Percentiles rank a stretch among this genome's conserved stretches.
phyloP scores from a whole-genome alignment of 208 protist species.

The Perkinsela sp. region DNA sequence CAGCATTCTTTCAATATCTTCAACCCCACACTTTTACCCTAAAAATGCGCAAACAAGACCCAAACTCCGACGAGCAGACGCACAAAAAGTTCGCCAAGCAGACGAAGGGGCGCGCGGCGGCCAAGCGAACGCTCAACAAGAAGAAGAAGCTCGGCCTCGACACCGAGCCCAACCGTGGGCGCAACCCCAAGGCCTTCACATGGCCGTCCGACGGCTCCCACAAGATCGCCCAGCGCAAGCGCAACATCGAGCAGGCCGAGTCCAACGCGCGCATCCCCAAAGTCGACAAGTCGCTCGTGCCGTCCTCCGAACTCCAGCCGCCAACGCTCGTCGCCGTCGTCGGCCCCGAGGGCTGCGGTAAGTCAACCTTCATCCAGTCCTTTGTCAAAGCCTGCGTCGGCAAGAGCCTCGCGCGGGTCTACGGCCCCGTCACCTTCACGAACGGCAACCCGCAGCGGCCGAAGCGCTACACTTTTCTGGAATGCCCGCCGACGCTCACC shows the following conservation, averaged over 20 bases:
- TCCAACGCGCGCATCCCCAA: slow-evolving; percentile 35
- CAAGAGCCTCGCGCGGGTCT: slow-evolving; percentile 64
- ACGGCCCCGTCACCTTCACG: slow-evolving; percentile 88
- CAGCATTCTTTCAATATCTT: too few relatives aligned
- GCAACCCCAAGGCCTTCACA: slow-evolving; percentile 67
- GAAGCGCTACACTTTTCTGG: slow-evolving; percentile 87
- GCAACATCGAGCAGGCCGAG: slow-evolving; percentile 55
- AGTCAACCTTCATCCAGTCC: slow-evolving; percentile 86
- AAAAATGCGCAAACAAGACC: too few relatives aligned
- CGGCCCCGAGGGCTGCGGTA: slow-evolving; percentile 79
- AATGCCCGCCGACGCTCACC: slow-evolving; percentile 88
- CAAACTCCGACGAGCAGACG: slow-evolving; percentile 16
- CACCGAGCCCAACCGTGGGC: slow-evolving; percentile 55
- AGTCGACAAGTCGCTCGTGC: slow-evolving; percentile 46
- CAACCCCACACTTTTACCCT: too few relatives aligned
- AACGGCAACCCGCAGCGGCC: slow-evolving; percentile 26
- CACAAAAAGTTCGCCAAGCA: slow-evolving; percentile 65
- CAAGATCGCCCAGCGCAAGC: slow-evolving; percentile 19
- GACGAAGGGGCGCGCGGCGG: slow-evolving; percentile 42
- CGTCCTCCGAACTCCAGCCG: slow-evolving; percentile 46
- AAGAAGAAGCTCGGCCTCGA: slow-evolving; percentile 60
- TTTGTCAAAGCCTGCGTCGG: slow-evolving; percentile 92
- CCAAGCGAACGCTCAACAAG: slow-evolving; percentile 44
- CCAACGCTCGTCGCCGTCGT: slow-evolving; percentile 82
- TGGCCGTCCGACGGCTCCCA: slow-evolving; percentile 13